Conservation (phyloP, 2,329 filamentous ascomycete species). For the Monascus ruber region DNA sequence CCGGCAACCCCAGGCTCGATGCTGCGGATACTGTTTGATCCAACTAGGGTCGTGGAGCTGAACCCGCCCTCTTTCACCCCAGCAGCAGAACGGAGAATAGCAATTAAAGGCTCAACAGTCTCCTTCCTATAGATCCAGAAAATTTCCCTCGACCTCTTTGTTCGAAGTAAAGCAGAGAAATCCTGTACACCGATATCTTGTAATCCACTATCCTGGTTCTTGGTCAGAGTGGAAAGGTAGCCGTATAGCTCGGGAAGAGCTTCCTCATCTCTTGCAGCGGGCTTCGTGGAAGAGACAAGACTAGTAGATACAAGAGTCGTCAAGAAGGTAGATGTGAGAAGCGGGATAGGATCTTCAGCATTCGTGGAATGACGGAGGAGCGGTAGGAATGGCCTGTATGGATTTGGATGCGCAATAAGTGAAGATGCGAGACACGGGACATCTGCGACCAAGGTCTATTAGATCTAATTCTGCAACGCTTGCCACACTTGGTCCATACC, state of each 20-base stretch:
- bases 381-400: constrained; percentile 68
- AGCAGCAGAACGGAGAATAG: constrained; percentile 65
- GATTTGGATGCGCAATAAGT: constrained; percentile 58
- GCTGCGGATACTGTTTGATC: constrained; percentile 49
- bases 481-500: constrained; percentile 39
- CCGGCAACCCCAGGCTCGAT: constrained; percentile 55
- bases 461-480: neutral
- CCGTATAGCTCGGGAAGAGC: constrained; percentile 73
- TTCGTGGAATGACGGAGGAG: constrained; percentile 75
- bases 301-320: constrained; percentile 62
- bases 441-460: constrained; percentile 40
- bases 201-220: constrained; percentile 74
- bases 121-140: constrained; percentile 90
- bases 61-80: constrained; percentile 61
- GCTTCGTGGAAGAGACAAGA: constrained; percentile 49
- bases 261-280: constrained; percentile 52
- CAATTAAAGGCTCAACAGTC: constrained; percentile 68
- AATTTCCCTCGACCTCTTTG: constrained; percentile 58
- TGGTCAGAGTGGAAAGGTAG: constrained; percentile 74
- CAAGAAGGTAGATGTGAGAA: constrained; percentile 81
- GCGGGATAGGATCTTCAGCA: constrained; percentile 74
- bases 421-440: constrained; percentile 67
- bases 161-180: constrained; percentile 75
- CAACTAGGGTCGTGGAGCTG: constrained; percentile 35
- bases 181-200: constrained; percentile 94